Conservation (phyloP, 805 yeast genomes). For the Wickerhamomyces tratensis region DNA sequence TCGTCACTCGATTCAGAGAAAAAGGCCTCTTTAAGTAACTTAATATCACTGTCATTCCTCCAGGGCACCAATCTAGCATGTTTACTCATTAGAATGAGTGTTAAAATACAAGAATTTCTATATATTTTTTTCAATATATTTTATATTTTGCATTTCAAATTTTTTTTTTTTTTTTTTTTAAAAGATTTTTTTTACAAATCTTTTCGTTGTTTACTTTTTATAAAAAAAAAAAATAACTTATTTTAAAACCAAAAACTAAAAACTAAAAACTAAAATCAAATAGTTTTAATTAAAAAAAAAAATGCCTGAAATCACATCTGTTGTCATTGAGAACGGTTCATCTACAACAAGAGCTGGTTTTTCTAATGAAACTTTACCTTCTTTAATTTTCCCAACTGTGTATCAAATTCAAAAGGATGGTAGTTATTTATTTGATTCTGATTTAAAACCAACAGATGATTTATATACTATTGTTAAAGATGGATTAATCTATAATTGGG, state of each 20-base stretch:
- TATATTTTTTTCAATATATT: no score
- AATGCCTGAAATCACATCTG: constrained; percentile 34
- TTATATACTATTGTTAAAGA: constrained; percentile 49
- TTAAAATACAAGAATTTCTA: neutral
- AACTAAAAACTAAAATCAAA: neutral
- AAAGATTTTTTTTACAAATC: no score
- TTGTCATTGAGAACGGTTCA: constrained; percentile 65
- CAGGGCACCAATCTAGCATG: constrained; percentile 28
- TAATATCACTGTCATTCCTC: constrained; percentile 32
- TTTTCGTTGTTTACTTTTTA: no score
- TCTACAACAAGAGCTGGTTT: constrained; percentile 60
- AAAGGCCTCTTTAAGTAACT: constrained; percentile 39
- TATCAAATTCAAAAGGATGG: constrained; percentile 26
- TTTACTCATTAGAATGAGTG: no score
- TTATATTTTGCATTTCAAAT: no score
- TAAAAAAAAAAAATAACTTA: no score
- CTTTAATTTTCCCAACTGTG: constrained; percentile 44
- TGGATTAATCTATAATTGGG: constrained; percentile 67
- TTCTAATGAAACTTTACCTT: constrained; percentile 55
- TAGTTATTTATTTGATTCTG: constrained; percentile 34
- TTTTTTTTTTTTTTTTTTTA: no score
- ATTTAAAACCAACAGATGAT: constrained; percentile 26
- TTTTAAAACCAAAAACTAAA: neutral
- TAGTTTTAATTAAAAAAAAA: neutral
- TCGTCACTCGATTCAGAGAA: constrained; percentile 25